Percentiles rank a stretch among this genome's conserved stretches.
Evolutionary conservation across 495 filamentous ascomycete species (phyloP).

Genomic region (Podospora pseudoanserina): DNA sequence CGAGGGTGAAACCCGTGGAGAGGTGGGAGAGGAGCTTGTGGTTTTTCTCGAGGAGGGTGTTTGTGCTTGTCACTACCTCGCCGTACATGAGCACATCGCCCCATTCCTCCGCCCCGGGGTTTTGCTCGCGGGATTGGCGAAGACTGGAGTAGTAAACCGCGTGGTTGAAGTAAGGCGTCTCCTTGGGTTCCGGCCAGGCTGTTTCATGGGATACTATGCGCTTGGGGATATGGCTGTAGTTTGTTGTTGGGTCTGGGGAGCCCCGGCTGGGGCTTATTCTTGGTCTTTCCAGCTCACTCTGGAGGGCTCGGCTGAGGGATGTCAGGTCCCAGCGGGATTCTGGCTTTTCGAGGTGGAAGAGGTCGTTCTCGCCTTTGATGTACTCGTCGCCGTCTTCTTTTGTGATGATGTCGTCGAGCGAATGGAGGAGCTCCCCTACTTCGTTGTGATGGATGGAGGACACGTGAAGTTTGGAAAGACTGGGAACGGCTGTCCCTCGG

Average conservation of each 20-base stretch:
- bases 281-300: conserved; percentile 22
- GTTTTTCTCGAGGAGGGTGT: conserved; percentile 93
- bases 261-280: conserved; percentile 25
- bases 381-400: conserved; percentile 65
- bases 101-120: conserved; percentile 57
- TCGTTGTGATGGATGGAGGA: conserved; percentile 64
- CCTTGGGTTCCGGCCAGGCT: conserved; percentile 64
- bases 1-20: conserved; percentile 79
- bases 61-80: conserved; percentile 91
- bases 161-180: conserved; percentile 89
- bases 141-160: conserved; percentile 73
- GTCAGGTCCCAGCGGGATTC: conserved; percentile 58
- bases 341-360: conserved; percentile 67
- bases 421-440: conserved; percentile 61
- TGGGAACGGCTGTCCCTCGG: conserved; percentile 68
- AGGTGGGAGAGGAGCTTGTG: conserved; percentile 68
- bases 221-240: conserved; percentile 74
- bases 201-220: conserved; percentile 65
- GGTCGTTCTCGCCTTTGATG: conserved; percentile 82
- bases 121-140: conserved; percentile 56
- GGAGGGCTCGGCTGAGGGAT: conserved; percentile 34
- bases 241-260: conserved; percentile 59
- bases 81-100: conserved; percentile 80
- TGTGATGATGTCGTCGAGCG: conserved; percentile 65
- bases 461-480: conserved; percentile 80